Conservation (phyloP, 2,329 filamentous ascomycete genomes). For the Paraphoma chrysanthemicola region DNA sequence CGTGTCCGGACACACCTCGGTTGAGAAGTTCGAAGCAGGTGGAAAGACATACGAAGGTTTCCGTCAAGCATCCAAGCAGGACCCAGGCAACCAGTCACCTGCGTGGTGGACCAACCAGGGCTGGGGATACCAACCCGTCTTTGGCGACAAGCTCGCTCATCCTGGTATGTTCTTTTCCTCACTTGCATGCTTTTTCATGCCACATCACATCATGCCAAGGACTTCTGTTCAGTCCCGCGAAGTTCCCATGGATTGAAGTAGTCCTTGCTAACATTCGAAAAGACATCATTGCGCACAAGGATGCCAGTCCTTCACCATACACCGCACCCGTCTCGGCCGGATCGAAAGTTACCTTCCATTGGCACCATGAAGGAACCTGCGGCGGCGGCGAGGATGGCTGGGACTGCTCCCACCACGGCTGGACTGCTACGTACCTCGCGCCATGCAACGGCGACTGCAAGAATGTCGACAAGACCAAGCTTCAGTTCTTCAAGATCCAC, state of each 20-base stretch:
- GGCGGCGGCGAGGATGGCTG: constrained; percentile 34
- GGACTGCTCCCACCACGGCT: constrained; percentile 44
- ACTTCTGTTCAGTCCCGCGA: no score
- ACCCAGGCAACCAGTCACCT: constrained; percentile 34
- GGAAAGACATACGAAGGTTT: constrained; percentile 40
- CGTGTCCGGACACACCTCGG: constrained; percentile 35
- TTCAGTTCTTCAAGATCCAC: constrained; percentile 46
- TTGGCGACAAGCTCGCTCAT: constrained; percentile 32
- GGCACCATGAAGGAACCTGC: constrained; percentile 38
- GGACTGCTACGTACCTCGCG: constrained; percentile 41
- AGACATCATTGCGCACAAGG: constrained; percentile 42
- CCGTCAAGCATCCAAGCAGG: constrained; percentile 31
- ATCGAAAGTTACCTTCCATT: constrained; percentile 38
- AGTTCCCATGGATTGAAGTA: no score
- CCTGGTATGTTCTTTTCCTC: not conserved
- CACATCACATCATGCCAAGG: not conserved
- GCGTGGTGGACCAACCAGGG: constrained; percentile 44
- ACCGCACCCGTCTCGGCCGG: constrained; percentile 37
- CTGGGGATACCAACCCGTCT: constrained; percentile 41
- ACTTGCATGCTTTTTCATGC: not conserved
- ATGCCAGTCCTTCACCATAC: constrained; percentile 38
- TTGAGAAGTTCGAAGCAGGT: constrained; percentile 33
- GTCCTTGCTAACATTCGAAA: not conserved
- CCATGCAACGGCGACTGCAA: constrained; percentile 44
- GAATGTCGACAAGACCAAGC: constrained; percentile 36